Conservation (phyloP, 805 yeast genomes). For the Cyberlindnera nakhonratchasimensis region DNA sequence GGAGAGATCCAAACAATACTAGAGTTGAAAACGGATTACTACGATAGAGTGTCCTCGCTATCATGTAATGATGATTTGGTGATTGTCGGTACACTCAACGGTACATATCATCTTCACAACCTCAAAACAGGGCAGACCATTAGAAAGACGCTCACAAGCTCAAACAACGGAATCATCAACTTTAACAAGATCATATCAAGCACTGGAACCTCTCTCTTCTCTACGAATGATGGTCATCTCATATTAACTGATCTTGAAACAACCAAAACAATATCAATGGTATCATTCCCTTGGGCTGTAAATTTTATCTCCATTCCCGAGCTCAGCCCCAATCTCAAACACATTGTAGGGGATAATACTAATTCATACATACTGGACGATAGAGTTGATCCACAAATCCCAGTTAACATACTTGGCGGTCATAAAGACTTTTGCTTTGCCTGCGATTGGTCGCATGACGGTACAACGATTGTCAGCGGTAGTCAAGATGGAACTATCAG, state of each 20-base stretch:
- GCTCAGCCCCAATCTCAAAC: conserved; percentile 33
- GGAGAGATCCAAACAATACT: conserved; percentile 30
- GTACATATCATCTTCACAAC: conserved; percentile 42
- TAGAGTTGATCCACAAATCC: conserved; percentile 26
- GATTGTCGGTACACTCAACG: conserved; percentile 53
- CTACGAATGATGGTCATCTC: conserved; percentile 48
- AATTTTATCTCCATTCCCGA: conserved; percentile 47
- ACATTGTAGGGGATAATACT: conserved; percentile 50
- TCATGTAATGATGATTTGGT: conserved; percentile 40
- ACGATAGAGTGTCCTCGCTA: conserved; percentile 45
- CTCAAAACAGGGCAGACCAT: conserved; percentile 30
- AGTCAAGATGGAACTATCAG: conserved; percentile 58
- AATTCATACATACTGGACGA: conserved; percentile 44
- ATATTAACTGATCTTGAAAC: conserved; percentile 38
- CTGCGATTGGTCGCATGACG: conserved; percentile 54
- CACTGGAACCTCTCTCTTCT: conserved; percentile 37
- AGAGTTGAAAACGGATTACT: conserved; percentile 31
- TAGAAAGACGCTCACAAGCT: conserved; percentile 39
- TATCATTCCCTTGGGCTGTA: conserved; percentile 42
- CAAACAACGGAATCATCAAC: conserved; percentile 50
- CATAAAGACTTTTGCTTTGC: conserved; percentile 57
- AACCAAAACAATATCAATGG: conserved; percentile 16
- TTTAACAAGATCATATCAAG: conserved; percentile 34
- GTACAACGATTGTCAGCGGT: conserved; percentile 48
- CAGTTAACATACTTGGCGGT: conserved; percentile 33